These are phyloP conservation scores for Salvia hispanica DNA, from an alignment of 257 asterid genomes.

Conservation along the genomic window DNA sequence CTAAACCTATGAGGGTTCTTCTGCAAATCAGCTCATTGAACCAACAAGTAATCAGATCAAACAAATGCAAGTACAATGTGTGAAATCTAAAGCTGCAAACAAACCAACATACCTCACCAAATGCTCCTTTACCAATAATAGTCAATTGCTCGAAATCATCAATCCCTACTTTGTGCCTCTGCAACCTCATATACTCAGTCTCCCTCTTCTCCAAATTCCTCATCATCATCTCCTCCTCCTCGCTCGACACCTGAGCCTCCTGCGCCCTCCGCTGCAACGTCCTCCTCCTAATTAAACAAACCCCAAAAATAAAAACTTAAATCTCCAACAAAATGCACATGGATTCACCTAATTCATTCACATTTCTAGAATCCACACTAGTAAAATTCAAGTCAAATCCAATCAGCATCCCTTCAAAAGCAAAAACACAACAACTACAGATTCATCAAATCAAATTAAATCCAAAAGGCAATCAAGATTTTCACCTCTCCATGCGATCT, in stretches of 20 bases:
- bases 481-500: conserved; percentile 91
- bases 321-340: conserved; percentile 1
- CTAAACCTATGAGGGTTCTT: not conserved
- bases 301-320: not conserved
- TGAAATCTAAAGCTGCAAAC: conserved; percentile 3
- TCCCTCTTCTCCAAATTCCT: conserved; percentile 91
- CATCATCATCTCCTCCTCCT: conserved; percentile 85
- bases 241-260: conserved; percentile 78
- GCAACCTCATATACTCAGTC: conserved; percentile 95
- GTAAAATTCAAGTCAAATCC: conserved; percentile 17
- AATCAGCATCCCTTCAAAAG: conserved; percentile 5
- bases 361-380: conserved; percentile 5
- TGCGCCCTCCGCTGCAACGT: conserved; percentile 85
- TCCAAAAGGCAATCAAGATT: conserved; percentile 22
- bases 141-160: conserved; percentile 95
- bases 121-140: conserved; percentile 92
- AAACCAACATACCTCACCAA: conserved; percentile 66
- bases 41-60: not conserved
- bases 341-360: conserved; percentile 11
- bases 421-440: not conserved
- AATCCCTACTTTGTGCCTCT: conserved; percentile 95
- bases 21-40: not conserved
- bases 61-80: conserved; percentile 8
- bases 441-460: conserved; percentile 25
- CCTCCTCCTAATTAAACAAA: conserved; percentile 72